A percentile compares a stretch with the other conserved stretches of the same genome.
phyloP scores from a whole-genome alignment of 495 filamentous ascomycete genomes.

The Achaetomiella virescens region DNA sequence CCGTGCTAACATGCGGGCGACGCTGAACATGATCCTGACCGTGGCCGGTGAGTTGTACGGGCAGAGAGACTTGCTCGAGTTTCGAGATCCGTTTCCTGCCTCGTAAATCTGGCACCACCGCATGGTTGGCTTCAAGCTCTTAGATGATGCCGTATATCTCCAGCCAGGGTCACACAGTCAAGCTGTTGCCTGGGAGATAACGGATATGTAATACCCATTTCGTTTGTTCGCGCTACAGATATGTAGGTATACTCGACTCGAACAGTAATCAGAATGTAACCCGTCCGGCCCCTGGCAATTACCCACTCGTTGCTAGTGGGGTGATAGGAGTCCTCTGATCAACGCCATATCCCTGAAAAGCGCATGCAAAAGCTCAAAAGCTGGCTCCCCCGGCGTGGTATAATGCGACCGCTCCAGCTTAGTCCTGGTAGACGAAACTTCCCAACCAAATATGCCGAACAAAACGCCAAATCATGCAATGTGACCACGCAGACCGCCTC shows the following conservation, averaged over 20 bases:
- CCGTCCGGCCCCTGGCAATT: neutral
- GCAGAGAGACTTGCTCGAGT: conserved; percentile 77
- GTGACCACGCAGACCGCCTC: neutral
- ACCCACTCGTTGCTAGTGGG: neutral
- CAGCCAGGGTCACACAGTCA: no score
- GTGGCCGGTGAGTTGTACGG: conserved; percentile 87
- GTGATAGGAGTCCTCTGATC: neutral
- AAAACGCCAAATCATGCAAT: conserved; percentile 9
- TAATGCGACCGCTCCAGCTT: neutral
- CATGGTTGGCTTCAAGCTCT: no score
- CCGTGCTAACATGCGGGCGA: conserved; percentile 45
- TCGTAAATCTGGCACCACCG: conserved; percentile 7
- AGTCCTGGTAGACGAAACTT: neutral
- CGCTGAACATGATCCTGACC: conserved; percentile 87
- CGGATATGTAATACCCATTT: neutral
- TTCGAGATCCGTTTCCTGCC: conserved; percentile 49
- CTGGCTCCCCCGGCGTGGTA: conserved; percentile 9
- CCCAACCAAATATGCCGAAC: neutral
- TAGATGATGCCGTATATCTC: no score
- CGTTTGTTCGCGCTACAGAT: neutral
- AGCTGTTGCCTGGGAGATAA: neutral
- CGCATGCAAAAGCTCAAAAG: neutral
- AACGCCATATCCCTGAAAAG: neutral
- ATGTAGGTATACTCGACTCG: neutral
- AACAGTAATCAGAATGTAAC: neutral